Conservation (phyloP, 116 monocot species). For the Dioscorea cayenensis region DNA sequence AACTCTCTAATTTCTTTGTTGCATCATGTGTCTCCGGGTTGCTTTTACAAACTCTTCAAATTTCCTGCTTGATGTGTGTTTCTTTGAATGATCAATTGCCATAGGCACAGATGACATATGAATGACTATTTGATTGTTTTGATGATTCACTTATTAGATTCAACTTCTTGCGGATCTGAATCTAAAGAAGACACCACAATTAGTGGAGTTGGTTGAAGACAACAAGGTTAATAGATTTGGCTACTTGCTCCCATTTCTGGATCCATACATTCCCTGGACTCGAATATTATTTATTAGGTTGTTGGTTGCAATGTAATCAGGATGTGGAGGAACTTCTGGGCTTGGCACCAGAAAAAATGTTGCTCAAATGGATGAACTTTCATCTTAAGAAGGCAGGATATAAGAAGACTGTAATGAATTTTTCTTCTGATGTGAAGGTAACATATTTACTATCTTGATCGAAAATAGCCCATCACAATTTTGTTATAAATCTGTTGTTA, state of each 20-base stretch:
- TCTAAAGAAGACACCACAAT: constrained; percentile 88
- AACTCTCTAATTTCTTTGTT: background rate
- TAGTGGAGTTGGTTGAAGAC: constrained; percentile 78
- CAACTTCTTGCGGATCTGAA: constrained; percentile 96
- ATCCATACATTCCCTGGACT: background rate
- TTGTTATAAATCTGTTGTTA: too few relatives aligned
- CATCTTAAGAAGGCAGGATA: constrained; percentile 75
- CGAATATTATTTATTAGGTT: background rate
- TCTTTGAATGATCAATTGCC: background rate
- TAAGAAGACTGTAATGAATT: constrained; percentile 65
- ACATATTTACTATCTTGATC: background rate
- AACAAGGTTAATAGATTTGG: constrained; percentile 25
- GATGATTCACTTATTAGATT: constrained; percentile 47
- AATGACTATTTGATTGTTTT: background rate
- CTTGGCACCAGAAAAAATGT: constrained; percentile 69
- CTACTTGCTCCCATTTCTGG: background rate
- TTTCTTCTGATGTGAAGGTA: constrained; percentile 80
- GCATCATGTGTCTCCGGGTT: background rate
- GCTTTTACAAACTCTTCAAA: background rate
- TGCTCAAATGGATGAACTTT: constrained; percentile 81
- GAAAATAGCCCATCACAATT: too few relatives aligned
- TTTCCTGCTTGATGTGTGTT: background rate
- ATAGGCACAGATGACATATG: background rate
- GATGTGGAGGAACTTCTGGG: constrained; percentile 60
- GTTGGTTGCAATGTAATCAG: background rate